phyloP scores from a whole-genome alignment of 768 basidiomycete species.

The Hortiboletus campestris region DNA sequence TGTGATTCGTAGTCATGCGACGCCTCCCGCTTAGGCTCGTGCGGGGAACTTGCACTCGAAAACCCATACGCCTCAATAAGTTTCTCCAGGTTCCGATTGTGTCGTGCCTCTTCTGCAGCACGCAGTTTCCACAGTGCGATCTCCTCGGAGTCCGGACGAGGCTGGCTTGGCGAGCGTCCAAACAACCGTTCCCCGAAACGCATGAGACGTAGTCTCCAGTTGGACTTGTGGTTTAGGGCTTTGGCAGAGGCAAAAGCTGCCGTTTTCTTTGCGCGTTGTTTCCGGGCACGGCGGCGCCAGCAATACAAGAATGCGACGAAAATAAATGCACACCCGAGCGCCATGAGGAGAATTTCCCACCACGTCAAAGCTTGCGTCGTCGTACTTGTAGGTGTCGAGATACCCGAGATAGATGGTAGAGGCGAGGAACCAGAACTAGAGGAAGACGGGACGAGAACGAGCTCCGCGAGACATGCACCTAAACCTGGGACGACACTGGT shows the following conservation, averaged over 20 bases:
- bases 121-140: slow-evolving; percentile 50
- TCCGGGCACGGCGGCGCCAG: slow-evolving; percentile 70
- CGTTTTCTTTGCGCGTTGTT: slow-evolving; percentile 65
- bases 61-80: slow-evolving; percentile 48
- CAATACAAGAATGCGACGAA: slow-evolving; percentile 62
- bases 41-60: slow-evolving; percentile 40
- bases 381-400: slow-evolving; percentile 48
- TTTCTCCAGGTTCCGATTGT: slow-evolving; percentile 50
- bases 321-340: slow-evolving; percentile 77
- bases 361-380: slow-evolving; percentile 49
- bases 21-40: slow-evolving; percentile 24
- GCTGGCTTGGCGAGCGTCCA: slow-evolving; percentile 38
- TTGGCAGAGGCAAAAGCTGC: slow-evolving; percentile 62
- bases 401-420: slow-evolving; percentile 56
- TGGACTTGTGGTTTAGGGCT: slow-evolving; percentile 43
- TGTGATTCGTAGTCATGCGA: slow-evolving; percentile 20
- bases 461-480: slow-evolving; percentile 76
- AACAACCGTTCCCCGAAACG: slow-evolving; percentile 61
- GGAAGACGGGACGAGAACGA: slow-evolving; percentile 55
- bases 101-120: slow-evolving; percentile 49
- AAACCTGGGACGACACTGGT: slow-evolving; percentile 63
- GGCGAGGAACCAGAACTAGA: slow-evolving; percentile 36
- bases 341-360: slow-evolving; percentile 88
- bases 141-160: slow-evolving; percentile 40
- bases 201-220: slow-evolving; percentile 56